A percentile compares a stretch with the other conserved stretches of the same genome.
Evolutionary conservation across 2,329 filamentous ascomycete species (phyloP).

Genomic region (Aspergillus brunneoviolaceus): DNA sequence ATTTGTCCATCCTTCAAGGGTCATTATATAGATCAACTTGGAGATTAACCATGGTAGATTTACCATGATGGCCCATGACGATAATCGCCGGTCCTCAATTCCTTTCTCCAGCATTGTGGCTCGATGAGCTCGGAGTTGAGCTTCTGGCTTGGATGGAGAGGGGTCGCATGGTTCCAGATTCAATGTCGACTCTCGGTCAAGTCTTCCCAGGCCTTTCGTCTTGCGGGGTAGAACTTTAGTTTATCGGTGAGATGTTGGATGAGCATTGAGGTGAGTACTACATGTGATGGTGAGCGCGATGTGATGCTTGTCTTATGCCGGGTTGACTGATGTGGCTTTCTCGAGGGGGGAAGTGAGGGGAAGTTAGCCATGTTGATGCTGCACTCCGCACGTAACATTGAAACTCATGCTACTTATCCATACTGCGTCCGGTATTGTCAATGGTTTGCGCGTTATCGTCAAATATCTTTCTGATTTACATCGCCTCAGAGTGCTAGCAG

Average conservation of each 20-base stretch:
- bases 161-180: not conserved
- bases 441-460: too few species aligned
- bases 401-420: too few species aligned
- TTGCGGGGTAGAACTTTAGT: not conserved
- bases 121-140: not conserved
- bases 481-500: too few species aligned
- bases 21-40: not conserved
- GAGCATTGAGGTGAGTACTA: not conserved
- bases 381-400: too few species aligned
- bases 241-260: not conserved
- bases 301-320: not conserved
- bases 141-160: not conserved
- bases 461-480: too few species aligned
- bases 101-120: not conserved
- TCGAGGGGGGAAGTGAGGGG: not conserved
- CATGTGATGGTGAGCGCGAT: not conserved
- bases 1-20: not conserved
- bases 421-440: too few species aligned
- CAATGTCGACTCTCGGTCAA: constrained; percentile 1
- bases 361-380: not conserved
- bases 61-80: not conserved
- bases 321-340: not conserved
- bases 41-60: not conserved
- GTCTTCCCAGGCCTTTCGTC: not conserved
- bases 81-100: not conserved